Evolutionary conservation across 345 rosid genomes (phyloP), one percentile per base, ranked within the genome.

Genomic region (Cardamine occulta): DNA sequence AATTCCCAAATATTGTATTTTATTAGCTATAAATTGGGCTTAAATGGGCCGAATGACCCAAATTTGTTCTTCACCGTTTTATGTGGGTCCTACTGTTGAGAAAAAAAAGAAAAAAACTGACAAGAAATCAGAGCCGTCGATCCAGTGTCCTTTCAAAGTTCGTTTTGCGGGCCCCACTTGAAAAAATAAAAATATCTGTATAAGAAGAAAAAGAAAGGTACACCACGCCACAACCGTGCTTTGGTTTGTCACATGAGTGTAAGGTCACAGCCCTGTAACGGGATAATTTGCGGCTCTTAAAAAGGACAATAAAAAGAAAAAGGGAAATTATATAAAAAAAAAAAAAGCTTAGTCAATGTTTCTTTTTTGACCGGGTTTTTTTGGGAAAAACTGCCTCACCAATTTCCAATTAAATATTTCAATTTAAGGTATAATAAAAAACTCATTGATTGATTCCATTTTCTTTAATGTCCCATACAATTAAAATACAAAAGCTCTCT

Each of bases 51-150:
- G 26, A n/a, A 6, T 28, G n/a, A 34, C 53, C 54, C 32, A 60
- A 19, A 17, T 59, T 24, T 21, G 17, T 44, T 44, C 3, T 1
- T 44, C 48, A 6, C 19, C 7, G 19, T 72, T 21, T 24, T 17
- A 7, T 13, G 58, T 59, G 47, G 58, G 66, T 45, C 47, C 68
- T 40, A 68, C 63, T 2, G 14, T 3, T 8, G 23, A 17, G 26
- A 1, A 4, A 1, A 44, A 62, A 55, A 62, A 4, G 23, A 44
- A 62, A 55, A 62, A 55, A 39, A 75, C 70, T 68, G 80, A 76
- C 80, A 69, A 32, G 51, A 42, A 34, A 68, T 76, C 80, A 53
- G 74, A 76, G 80, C 80, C 70, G 80, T 68, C 74, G 80, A 76
- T 62, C 80, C 19, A 4, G 28, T 57, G 75, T 76, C 70, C 70